Conservation (phyloP, 129 eudicot genomes). For the carrot (Daucus carota) region DNA sequence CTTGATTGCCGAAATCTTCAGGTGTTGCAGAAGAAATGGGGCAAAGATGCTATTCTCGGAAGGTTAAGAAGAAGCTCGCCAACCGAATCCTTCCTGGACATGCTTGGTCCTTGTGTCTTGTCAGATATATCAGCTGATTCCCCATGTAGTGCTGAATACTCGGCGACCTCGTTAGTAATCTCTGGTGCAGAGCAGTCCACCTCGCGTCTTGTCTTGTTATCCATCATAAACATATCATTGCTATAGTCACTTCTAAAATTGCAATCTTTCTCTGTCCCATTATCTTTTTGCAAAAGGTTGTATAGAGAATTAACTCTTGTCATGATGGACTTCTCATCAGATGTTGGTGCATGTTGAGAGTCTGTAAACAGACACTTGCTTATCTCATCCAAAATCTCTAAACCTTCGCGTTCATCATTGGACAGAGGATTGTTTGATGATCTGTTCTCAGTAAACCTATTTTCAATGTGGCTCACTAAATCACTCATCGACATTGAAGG, state of each 20-base stretch:
- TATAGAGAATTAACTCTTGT: constrained; percentile 1
- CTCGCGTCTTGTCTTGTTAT: constrained; percentile 19
- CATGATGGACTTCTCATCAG: constrained; percentile 8
- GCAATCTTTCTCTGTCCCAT: constrained; percentile 23
- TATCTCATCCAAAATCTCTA: not conserved
- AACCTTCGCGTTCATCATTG: not conserved
- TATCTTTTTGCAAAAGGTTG: constrained; percentile 23
- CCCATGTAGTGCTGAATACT: constrained; percentile 14
- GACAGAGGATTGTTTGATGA: constrained; percentile 41
- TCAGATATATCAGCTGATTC: constrained; percentile 19
- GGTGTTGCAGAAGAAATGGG: constrained; percentile 54
- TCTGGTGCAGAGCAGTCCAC: not conserved
- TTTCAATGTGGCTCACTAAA: constrained; percentile 66
- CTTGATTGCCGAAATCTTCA: constrained; percentile 45
- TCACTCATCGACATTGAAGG: constrained; percentile 81
- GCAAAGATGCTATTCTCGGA: constrained; percentile 84
- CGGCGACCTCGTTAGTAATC: constrained; percentile 19
- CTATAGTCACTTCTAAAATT: constrained; percentile 19
- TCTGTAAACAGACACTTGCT: not conserved
- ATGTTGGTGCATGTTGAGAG: constrained; percentile 5
- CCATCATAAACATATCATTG: constrained; percentile 12
- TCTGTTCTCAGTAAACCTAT: constrained; percentile 53
- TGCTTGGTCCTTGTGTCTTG: constrained; percentile 24
- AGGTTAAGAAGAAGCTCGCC: constrained; percentile 82
- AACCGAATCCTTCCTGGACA: constrained; percentile 79